Percentiles rank a stretch among this genome's conserved stretches.
These are phyloP conservation scores for Pseudonitzschia multiseries DNA, from an alignment of 108 stramenopile genomes.

Conservation along the genomic window DNA sequence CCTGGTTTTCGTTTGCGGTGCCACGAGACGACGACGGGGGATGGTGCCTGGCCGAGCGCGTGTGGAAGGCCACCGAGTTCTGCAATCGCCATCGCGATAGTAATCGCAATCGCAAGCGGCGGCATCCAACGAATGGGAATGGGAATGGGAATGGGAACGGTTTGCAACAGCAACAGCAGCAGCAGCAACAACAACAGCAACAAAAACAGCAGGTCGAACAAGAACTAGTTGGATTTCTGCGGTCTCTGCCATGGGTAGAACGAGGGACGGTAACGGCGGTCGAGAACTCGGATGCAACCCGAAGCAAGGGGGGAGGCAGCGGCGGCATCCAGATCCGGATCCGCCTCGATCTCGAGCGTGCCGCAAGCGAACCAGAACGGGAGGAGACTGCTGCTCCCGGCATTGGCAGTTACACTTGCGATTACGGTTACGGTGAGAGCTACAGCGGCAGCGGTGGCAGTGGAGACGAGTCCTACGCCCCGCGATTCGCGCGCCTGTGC, in stretches of 20 bases:
- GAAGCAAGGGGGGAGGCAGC: background rate
- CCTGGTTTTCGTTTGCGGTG: background rate
- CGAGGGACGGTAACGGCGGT: background rate
- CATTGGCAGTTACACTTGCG: background rate
- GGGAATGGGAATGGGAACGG: background rate
- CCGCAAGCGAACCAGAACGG: too few relatives aligned
- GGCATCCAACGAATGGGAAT: background rate
- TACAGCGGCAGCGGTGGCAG: background rate
- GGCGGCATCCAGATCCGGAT: background rate
- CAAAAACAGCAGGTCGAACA: background rate
- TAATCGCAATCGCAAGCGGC: background rate
- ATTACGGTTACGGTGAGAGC: too few relatives aligned
- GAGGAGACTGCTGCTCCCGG: too few relatives aligned
- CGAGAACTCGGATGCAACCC: background rate
- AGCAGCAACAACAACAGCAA: too few relatives aligned
- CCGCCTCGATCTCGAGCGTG: background rate
- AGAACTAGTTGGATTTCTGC: background rate
- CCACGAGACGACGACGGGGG: background rate
- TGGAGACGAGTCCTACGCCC: constrained; percentile 11
- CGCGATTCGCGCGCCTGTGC: constrained; percentile 5
- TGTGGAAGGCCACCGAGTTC: constrained; percentile 2
- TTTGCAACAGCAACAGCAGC: background rate
- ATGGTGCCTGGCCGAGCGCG: background rate
- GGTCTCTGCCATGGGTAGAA: constrained; percentile 2
- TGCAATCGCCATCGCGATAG: background rate